Percentiles rank a stretch among this genome's conserved stretches.
Conservation (phyloP, 2,329 filamentous ascomycete species). For the Incumbomyces delicatus region DNA sequence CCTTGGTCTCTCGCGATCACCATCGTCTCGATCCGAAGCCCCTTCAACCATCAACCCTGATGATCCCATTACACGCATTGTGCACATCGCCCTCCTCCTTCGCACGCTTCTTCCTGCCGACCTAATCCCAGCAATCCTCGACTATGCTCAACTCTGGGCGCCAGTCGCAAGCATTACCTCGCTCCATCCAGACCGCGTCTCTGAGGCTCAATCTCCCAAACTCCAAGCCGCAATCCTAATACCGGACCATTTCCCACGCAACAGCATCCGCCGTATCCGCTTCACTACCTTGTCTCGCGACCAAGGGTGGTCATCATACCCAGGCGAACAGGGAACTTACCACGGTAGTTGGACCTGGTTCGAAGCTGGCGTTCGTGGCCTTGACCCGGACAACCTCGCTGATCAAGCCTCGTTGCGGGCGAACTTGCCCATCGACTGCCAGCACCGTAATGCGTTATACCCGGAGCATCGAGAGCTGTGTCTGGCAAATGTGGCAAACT, state of each 20-base stretch:
- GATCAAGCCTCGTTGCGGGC: slow-evolving; percentile 1
- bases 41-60: background rate
- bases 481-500: background rate
- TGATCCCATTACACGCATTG: slow-evolving; percentile 2
- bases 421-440: slow-evolving; percentile 5
- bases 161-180: background rate
- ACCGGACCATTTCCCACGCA: background rate
- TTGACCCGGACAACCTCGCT: slow-evolving; percentile 1
- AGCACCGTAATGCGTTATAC: background rate
- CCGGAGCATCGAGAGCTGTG: slow-evolving; percentile 2
- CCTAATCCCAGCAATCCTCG: slow-evolving; percentile 14
- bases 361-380: slow-evolving; percentile 10
- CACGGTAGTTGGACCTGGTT: slow-evolving; percentile 14
- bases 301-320: slow-evolving; percentile 9
- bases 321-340: slow-evolving; percentile 9
- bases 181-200: background rate
- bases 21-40: too few species aligned
- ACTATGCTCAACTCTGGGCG: slow-evolving; percentile 15
- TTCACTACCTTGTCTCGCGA: slow-evolving; percentile 8
- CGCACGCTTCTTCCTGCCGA: slow-evolving; percentile 11
- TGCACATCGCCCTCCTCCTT: slow-evolving; percentile 15
- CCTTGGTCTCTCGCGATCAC: background rate
- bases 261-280: slow-evolving; percentile 2
- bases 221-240: slow-evolving; percentile 4
- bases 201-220: background rate